phyloP scores from a whole-genome alignment of 345 rosid genomes.

The Syzygium oleosum region DNA sequence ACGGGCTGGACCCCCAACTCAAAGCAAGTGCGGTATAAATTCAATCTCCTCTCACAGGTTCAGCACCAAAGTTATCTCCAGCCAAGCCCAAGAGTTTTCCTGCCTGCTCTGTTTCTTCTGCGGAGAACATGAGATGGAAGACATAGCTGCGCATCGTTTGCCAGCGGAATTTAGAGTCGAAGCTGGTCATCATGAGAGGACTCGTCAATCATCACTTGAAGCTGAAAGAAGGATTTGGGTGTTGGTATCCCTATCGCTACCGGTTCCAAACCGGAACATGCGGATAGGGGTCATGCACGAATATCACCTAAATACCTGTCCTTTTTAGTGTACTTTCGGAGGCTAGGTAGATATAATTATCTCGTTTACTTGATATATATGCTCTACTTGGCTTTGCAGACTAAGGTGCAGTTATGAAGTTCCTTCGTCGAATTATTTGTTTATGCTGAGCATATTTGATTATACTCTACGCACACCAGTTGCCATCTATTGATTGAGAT shows the following conservation, averaged over 20 bases:
- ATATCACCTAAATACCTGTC: neutral
- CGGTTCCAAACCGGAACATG: accelerated
- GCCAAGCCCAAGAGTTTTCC: neutral
- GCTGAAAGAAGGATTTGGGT: neutral
- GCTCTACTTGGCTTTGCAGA: neutral
- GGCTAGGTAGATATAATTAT: neutral
- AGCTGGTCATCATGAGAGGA: accelerated
- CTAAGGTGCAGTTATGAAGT: neutral
- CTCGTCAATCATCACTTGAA: constrained; percentile 7
- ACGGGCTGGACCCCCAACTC: neutral
- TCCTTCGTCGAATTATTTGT: neutral
- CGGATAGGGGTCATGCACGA: neutral
- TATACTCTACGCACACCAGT: neutral
- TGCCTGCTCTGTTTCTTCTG: neutral
- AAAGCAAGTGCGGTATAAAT: neutral
- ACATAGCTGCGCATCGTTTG: neutral
- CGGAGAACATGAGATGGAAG: neutral
- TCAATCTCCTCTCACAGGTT: neutral
- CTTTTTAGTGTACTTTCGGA: accelerated
- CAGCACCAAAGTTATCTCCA: neutral
- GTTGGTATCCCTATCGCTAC: accelerated
- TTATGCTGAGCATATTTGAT: neutral
- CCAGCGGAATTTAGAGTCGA: neutral
- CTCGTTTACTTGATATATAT: neutral
- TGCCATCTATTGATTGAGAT: neutral